Conservation (phyloP, 352 stramenopile species). For the Globisporangium barbulae region DNA sequence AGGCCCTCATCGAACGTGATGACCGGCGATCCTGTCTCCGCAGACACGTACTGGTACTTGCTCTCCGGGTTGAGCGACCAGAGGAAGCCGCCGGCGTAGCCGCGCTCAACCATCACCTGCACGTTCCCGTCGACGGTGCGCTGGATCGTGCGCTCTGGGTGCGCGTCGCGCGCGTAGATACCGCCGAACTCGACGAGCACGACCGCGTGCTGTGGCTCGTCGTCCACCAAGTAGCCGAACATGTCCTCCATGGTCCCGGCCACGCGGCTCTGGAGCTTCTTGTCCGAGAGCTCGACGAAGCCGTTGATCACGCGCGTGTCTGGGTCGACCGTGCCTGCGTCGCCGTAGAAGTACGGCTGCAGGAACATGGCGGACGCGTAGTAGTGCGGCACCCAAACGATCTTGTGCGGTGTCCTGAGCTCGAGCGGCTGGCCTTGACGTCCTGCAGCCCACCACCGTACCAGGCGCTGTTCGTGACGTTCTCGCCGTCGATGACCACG, state of each 20-base stretch:
- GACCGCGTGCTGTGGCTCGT: slow-evolving; percentile 15
- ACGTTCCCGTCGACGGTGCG: slow-evolving; percentile 50
- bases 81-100: slow-evolving; percentile 50
- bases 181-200: slow-evolving; percentile 56
- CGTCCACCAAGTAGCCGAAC: slow-evolving; percentile 31
- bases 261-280: slow-evolving; percentile 18
- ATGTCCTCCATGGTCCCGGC: slow-evolving; percentile 33
- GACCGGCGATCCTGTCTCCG: slow-evolving; percentile 22
- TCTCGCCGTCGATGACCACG: slow-evolving; percentile 27
- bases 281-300: slow-evolving; percentile 32
- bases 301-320: slow-evolving; percentile 10
- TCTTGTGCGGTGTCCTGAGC: slow-evolving; percentile 18
- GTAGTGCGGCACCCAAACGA: slow-evolving; percentile 39
- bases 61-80: slow-evolving; percentile 65
- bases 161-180: slow-evolving; percentile 45
- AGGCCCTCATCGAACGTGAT: slow-evolving; percentile 42
- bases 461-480: slow-evolving; percentile 32
- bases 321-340: slow-evolving; percentile 15
- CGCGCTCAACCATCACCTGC: slow-evolving; percentile 34
- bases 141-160: slow-evolving; percentile 43
- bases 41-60: slow-evolving; percentile 54
- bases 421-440: slow-evolving; percentile 17
- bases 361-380: slow-evolving; percentile 32
- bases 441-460: slow-evolving; percentile 37
- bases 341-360: slow-evolving; percentile 30